A percentile compares a stretch with the other conserved stretches of the same genome.
Evolutionary conservation across 78 protist species (phyloP).

Genomic region (Dictyostelium capitatum): DNA sequence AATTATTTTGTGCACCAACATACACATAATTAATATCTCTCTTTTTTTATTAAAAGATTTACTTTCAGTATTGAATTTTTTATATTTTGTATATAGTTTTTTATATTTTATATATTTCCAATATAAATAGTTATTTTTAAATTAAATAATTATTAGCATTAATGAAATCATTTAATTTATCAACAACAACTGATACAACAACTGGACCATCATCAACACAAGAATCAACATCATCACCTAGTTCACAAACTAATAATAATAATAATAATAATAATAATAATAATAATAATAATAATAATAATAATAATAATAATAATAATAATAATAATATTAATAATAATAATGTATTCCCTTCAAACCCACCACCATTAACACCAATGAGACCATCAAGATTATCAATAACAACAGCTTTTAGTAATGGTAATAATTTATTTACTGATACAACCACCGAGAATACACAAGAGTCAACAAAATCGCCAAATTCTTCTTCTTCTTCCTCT

Average conservation of each 20-base stretch:
- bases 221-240: background rate
- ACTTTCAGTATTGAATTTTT: no score
- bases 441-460: background rate
- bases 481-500: no score
- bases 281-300: background rate
- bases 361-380: background rate
- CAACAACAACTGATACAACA: background rate
- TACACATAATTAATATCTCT: no score
- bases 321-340: background rate
- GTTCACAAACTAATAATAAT: background rate
- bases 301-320: background rate
- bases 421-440: background rate
- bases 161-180: slow-evolving; percentile 7
- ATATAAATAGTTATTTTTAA: background rate
- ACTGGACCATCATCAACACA: background rate
- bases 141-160: background rate
- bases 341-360: background rate
- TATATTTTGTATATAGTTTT: no score
- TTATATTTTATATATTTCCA: no score
- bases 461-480: no score
- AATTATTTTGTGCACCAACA: no score
- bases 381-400: background rate
- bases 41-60: no score
- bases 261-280: background rate
- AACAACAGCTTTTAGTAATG: background rate